Evolutionary conservation across 2,329 filamentous ascomycete genomes (phyloP), one percentile per base, ranked within the genome.

Genomic region (Decorospora gaudefroyi): DNA sequence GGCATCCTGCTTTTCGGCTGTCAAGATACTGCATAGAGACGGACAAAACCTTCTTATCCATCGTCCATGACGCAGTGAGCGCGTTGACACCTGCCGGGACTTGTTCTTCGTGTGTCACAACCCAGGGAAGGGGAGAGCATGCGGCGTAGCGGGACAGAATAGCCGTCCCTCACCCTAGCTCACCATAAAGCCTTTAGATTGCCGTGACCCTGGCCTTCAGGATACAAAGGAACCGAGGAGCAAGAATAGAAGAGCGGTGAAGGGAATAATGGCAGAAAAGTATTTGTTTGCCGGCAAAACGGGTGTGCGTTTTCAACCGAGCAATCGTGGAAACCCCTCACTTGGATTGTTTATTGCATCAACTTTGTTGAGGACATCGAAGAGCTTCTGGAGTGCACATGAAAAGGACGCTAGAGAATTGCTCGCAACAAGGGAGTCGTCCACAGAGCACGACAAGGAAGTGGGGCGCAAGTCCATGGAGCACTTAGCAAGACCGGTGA

Each of bases 171-270:
- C 48, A 54, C 41, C 53, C 57, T 55, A 58, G 59, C 48, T 53
- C 43, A 54, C 52, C 38, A 56, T 49, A 29, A 40, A 50, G 58
- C 40, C 42, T 41, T 19, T 51, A 62, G 52, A 60, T 64, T 65
- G 50, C 51, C 48, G 28, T 22, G 59, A 53, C 55, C 53, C 37
- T 43, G 56, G 46, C 37, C 34, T 41, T 39, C 42, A 43, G 32
- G 33, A 44, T 47, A 23, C 34, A 34, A 46, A 23, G 30, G 18
- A 32, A n/a, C n/a, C n/a, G n/a, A n/a, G n/a, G n/a, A n/a, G n/a
- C 53, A 58, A 58, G 53, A 60, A 61, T 62, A 68, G 65, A 68
- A 59, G 49, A 62, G 66, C 66, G 65, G 66, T 69, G 65, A 62
- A 42, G 37, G 34, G 19, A 41, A 31, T 25, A 37, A 15, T 25